phyloP scores from a whole-genome alignment of 2,329 filamentous ascomycete species.

The Aspergillus texensis region DNA sequence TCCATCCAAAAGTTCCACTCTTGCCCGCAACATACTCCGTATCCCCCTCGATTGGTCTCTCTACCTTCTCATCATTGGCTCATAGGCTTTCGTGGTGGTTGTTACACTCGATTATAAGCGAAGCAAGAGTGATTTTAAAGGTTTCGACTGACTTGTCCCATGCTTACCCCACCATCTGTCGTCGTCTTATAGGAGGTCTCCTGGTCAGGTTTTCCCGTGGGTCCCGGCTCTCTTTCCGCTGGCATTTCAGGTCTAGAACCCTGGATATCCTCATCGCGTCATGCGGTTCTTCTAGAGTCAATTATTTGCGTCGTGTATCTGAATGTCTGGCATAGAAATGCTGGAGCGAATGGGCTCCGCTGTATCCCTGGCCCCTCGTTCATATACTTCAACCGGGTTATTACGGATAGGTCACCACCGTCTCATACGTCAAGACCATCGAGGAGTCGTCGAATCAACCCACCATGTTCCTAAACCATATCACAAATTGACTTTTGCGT shows the following conservation, averaged over 20 bases:
- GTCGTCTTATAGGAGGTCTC: neutral
- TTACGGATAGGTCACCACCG: constrained; percentile 13
- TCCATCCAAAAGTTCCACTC: neutral
- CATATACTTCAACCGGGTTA: constrained; percentile 13
- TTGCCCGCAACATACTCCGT: neutral
- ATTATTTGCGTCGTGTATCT: constrained; percentile 7
- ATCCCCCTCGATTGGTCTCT: too few species aligned
- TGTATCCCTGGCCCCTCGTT: constrained; percentile 9
- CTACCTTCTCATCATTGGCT: neutral
- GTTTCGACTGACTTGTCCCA: too few species aligned
- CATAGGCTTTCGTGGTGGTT: neutral
- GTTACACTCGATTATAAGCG: neutral
- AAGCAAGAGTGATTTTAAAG: neutral
- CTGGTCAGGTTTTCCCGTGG: neutral
- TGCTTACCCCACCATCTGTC: neutral
- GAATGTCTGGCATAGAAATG: neutral
- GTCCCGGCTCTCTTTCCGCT: constrained; percentile 16
- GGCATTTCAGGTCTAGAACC: constrained; percentile 13
- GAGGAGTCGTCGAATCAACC: constrained; percentile 16
- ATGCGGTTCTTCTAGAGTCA: constrained; percentile 15
- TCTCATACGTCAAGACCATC: constrained; percentile 28
- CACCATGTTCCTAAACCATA: constrained; percentile 6
- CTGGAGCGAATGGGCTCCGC: constrained; percentile 7
- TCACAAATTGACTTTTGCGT: neutral
- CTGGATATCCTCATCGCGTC: constrained; percentile 15